Base-by-base conservation (phyloP, 805 yeast genomes). In the Grigorovia transvaalensis region DNA sequence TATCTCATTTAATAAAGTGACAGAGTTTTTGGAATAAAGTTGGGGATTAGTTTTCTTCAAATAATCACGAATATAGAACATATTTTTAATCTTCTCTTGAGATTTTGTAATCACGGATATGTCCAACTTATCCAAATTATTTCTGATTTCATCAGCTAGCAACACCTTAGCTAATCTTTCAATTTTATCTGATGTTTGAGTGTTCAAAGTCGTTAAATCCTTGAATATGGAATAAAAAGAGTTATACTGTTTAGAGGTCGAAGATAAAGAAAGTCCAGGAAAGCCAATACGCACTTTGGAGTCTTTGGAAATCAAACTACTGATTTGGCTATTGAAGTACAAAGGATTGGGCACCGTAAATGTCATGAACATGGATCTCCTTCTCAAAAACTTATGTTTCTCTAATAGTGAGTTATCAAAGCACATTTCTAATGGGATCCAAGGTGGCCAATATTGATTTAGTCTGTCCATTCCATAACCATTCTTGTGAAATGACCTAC, bases 351-450 rank as follows among this genome's bases (percentile, higher is more conserved):
- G 85, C 48, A 72, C 71, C 11, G 71, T 73, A 52, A 71, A 69
- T 1, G 78, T 67, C 23, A 79, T 53, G 1, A 77, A 82, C 69
- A 75, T 66, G 0, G 85, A 78, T 44, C 78, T 71, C 51, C 79
- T 71, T 52, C 78, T 75, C 40, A 82, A 69, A 43, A 82, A 73
- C 5, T 76, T 66, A 49, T 75, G 70, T 19, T 73, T 71, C 4
- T 66, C 67, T 49, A 81, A 61, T 6, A 69, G 47, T 0, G 71
- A 70, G 11, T 76, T 71, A 46, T 76, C 75, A 56, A 77, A 78
- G 60, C 84, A 79, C 58, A 79, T 73, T 61, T 83, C 89, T 50
- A 80, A 57, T 0, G 86, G 85, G 19, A 83, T 58, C 75, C 79
- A 76, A 0, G 88, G 88, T 0, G 88, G 86, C 88, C 88, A 83